phyloP scores from a whole-genome alignment of 1,139 yeast genomes.

The Yamadazyma aaseri region DNA sequence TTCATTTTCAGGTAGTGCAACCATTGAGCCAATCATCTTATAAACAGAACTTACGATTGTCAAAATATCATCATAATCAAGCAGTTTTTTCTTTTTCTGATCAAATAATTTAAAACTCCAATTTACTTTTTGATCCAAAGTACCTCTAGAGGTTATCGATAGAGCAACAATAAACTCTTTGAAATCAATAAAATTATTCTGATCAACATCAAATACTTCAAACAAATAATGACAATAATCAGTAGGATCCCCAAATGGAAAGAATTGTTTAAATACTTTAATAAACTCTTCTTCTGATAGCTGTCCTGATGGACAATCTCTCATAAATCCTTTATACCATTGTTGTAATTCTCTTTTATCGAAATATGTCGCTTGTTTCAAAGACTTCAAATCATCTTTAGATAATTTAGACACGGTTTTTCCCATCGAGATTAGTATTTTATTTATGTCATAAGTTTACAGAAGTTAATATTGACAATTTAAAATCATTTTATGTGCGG shows the following conservation, averaged over 20 bases:
- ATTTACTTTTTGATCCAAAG: conserved; percentile 77
- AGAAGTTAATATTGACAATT: too few species aligned
- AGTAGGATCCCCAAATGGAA: conserved; percentile 97
- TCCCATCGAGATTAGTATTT: conserved; percentile 79
- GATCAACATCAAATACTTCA: conserved; percentile 82
- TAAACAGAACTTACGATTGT: conserved; percentile 81
- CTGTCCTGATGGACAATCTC: conserved; percentile 94
- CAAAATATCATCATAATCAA: conserved; percentile 75
- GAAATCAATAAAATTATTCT: conserved; percentile 82
- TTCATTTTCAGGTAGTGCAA: conserved; percentile 86
- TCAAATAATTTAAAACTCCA: conserved; percentile 92
- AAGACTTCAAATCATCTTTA: conserved; percentile 81
- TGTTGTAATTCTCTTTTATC: conserved; percentile 94
- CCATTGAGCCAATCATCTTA: conserved; percentile 96
- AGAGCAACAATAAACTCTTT: conserved; percentile 89
- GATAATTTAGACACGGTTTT: conserved; percentile 91
- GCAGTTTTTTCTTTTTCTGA: conserved; percentile 70
- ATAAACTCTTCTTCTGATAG: conserved; percentile 84
- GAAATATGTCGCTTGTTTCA: conserved; percentile 85
- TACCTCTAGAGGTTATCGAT: conserved; percentile 86
- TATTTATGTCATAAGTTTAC: too few species aligned
- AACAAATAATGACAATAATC: conserved; percentile 89
- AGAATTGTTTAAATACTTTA: conserved; percentile 91
- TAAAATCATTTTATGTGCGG: too few species aligned
- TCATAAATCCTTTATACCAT: conserved; percentile 93